These are phyloP conservation scores for Cicer arietinum DNA, from an alignment of 306 rosid genomes.

Conservation along the genomic window DNA sequence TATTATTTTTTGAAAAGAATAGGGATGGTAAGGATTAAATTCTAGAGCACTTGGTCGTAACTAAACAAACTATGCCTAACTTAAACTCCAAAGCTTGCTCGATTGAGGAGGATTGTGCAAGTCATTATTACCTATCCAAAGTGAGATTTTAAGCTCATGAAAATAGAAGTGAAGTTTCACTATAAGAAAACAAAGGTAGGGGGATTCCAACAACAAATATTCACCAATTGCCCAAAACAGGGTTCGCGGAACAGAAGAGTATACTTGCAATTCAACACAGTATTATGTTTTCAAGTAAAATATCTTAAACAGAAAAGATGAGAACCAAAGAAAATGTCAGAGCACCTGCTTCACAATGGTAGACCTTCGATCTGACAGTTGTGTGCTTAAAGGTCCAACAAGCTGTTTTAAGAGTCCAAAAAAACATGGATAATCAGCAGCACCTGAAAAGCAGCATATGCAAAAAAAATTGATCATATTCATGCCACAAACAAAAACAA, in stretches of 20 bases:
- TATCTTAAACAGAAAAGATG: constrained; percentile 9
- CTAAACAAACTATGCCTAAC: constrained; percentile 15
- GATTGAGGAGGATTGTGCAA: neutral
- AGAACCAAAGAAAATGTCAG: constrained; percentile 27
- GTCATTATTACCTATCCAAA: constrained; percentile 1
- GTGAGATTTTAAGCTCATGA: constrained; percentile 26
- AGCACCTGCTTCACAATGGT: constrained; percentile 96
- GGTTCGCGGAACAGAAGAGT: constrained; percentile 21
- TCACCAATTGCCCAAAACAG: constrained; percentile 21
- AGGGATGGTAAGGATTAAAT: constrained; percentile 10
- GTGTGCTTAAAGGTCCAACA: constrained; percentile 85
- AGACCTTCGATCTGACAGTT: constrained; percentile 97
- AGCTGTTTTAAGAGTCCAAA: constrained; percentile 93
- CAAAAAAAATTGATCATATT: constrained; percentile 35
- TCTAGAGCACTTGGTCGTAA: constrained; percentile 21
- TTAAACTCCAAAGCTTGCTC: neutral
- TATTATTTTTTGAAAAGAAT: constrained; percentile 11
- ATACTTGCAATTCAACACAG: constrained; percentile 30
- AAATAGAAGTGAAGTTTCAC: constrained; percentile 22
- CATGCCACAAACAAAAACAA: constrained; percentile 35
- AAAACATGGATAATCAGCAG: constrained; percentile 85
- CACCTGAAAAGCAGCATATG: constrained; percentile 66
- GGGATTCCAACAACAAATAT: constrained; percentile 9
- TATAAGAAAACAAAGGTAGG: constrained; percentile 2
- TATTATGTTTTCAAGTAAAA: neutral